A percentile compares a stretch with the other conserved stretches of the same genome.
Conservation (phyloP, 1,284 basidiomycete species). For the Ustilago trichophora region DNA sequence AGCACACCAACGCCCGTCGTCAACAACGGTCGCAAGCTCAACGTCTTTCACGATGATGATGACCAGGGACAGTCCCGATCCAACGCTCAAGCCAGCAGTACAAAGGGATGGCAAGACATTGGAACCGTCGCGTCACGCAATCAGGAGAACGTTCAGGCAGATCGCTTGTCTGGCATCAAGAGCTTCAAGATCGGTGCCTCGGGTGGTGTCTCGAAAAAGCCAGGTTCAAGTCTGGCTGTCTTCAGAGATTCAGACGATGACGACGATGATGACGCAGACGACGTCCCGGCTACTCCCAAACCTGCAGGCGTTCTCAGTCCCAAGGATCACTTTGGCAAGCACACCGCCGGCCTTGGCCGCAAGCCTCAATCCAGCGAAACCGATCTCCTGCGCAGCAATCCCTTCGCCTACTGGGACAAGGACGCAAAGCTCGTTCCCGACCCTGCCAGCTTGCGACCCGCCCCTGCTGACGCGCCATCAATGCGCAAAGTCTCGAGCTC, state of each 20-base stretch:
- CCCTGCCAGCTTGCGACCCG: constrained; percentile 18
- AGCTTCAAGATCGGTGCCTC: constrained; percentile 41
- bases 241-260: constrained; percentile 68
- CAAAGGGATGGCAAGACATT: constrained; percentile 51
- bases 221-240: constrained; percentile 51
- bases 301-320: constrained; percentile 50
- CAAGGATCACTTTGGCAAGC: constrained; percentile 29
- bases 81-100: constrained; percentile 13
- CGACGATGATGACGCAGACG: constrained; percentile 64
- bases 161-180: constrained; percentile 26
- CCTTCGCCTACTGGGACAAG: constrained; percentile 56
- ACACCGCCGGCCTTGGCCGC: constrained; percentile 20
- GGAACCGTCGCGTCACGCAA: constrained; percentile 45
- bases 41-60: constrained; percentile 57
- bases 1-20: constrained; percentile 9
- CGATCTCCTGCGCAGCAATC: constrained; percentile 56
- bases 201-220: constrained; percentile 45
- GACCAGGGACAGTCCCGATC: constrained; percentile 18
- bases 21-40: constrained; percentile 53
- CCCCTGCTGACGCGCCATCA: constrained; percentile 1
- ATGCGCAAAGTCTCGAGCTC: constrained; percentile 23
- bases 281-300: constrained; percentile 18
- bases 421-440: constrained; percentile 41
- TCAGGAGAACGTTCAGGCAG: constrained; percentile 52
- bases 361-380: constrained; percentile 46